A percentile compares a stretch with the other conserved stretches of the same genome.
Evolutionary conservation across 345 rosid genomes (phyloP).

Genomic region (Eucalyptus viminalis): DNA sequence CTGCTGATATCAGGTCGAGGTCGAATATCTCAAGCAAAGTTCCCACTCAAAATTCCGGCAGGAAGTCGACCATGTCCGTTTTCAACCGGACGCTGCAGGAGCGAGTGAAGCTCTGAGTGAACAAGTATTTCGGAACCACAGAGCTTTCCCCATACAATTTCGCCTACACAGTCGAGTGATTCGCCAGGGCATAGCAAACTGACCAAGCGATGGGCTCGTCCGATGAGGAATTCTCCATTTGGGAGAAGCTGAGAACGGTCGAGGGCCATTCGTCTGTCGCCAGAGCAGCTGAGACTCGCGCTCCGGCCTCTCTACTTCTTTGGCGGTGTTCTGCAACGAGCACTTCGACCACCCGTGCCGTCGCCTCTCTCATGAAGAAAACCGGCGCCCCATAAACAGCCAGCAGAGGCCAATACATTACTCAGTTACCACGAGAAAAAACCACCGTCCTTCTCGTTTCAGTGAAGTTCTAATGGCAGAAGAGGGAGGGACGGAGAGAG

Average conservation of each 20-base stretch:
- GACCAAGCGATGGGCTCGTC: accelerated
- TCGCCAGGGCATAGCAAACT: not conserved
- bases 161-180: not conserved
- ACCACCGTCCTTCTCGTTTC: not conserved
- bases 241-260: no score
- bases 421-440: not conserved
- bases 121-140: not conserved
- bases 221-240: no score
- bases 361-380: not conserved
- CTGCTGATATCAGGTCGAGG: not conserved
- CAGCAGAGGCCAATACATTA: not conserved
- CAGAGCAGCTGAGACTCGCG: not conserved
- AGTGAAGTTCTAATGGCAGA: not conserved
- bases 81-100: not conserved
- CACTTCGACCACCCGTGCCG: not conserved
- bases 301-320: not conserved
- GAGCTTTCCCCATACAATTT: not conserved
- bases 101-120: not conserved
- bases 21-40: not conserved
- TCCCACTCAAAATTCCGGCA: not conserved
- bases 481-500: not conserved
- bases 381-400: not conserved
- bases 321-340: not conserved
- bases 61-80: not conserved
- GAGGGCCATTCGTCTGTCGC: not conserved